Evolutionary conservation across 352 stramenopile species (phyloP), one percentile per base, ranked within the genome.

Genomic region (Pythium dissotocum): DNA sequence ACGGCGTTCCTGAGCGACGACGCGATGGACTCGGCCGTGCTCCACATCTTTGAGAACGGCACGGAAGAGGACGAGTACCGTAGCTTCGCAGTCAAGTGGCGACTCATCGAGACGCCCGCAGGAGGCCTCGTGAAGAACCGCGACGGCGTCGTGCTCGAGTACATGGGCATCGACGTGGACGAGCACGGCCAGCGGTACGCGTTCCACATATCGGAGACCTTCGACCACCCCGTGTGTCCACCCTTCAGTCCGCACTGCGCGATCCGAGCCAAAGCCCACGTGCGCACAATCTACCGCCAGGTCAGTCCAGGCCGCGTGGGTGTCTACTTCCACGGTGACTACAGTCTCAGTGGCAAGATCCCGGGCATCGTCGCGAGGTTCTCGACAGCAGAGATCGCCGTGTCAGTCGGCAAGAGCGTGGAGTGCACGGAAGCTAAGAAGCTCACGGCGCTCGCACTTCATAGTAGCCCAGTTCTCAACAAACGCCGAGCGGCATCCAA

Each of bases 1-100:
- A 72, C 60, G 51, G 61, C 64, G 10, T 76, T 72, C 49, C 70
- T 76, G 16, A 67, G 60, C 33, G 14, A 18, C 24, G 70, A 72
- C 33, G 70, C 56, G 6, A 38, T 70, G 40, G 65, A 72, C 61
- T 53, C 61, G 48, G 65, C 70, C 7, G 63, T 76, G 59, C 48
- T 76, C 24, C 60, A 72, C 56, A 46, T 67, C 12, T 64, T 76
- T 28, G 64, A 76, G 32, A 60, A 59, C 33, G 64, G 64, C 30
- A 58, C 14, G 4, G 32, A 67, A 36, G 51, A 55, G 13, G 70
- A 76, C 28, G 46, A 36, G 30, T 76, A 56, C 48, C 64, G 70
- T 18, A 73, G 40, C 58, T 63, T 72, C 33, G 64, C 60, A 9
- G 9, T 76, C 70, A 76, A 76, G 57, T 76, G 70, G 70, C 59